Conservation (phyloP, 768 basidiomycete species). For the Candolleomyces aberdarensis region DNA sequence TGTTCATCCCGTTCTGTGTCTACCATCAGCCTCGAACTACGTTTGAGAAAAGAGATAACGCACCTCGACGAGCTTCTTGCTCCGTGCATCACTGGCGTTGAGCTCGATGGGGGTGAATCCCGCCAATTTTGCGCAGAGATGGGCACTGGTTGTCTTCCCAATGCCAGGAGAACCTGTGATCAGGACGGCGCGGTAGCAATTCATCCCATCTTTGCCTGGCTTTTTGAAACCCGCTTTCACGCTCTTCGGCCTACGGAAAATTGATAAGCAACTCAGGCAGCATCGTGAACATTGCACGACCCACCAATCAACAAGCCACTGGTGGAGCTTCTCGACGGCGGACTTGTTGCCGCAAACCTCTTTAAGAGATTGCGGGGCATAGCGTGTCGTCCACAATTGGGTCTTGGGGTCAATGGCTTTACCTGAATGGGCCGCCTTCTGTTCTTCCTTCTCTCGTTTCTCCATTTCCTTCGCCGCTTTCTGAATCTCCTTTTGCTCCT, state of each 20-base stretch:
- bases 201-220: conserved; percentile 89
- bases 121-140: conserved; percentile 84
- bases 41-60: conserved; percentile 10
- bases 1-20: conserved; percentile 78
- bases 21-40: background rate
- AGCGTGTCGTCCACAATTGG: conserved; percentile 94
- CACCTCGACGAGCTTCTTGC: conserved; percentile 96
- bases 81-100: conserved; percentile 93
- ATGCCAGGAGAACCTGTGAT: conserved; percentile 96
- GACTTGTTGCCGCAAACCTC: conserved; percentile 97
- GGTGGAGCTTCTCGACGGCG: conserved; percentile 81
- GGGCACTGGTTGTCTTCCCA: conserved; percentile 96
- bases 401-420: conserved; percentile 42
- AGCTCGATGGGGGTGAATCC: conserved; percentile 93
- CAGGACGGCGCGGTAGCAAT: conserved; percentile 80
- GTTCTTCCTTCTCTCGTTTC: conserved; percentile 50
- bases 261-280: background rate
- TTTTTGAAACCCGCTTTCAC: conserved; percentile 84
- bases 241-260: conserved; percentile 59
- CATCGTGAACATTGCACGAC: conserved; percentile 14
- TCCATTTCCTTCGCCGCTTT: conserved; percentile 78
- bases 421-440: conserved; percentile 7
- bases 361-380: conserved; percentile 83
- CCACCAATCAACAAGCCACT: conserved; percentile 88
- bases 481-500: conserved; percentile 75